A percentile compares a stretch with the other conserved stretches of the same genome.
Conservation (phyloP, 306 rosid genomes). For the Vicia faba region DNA sequence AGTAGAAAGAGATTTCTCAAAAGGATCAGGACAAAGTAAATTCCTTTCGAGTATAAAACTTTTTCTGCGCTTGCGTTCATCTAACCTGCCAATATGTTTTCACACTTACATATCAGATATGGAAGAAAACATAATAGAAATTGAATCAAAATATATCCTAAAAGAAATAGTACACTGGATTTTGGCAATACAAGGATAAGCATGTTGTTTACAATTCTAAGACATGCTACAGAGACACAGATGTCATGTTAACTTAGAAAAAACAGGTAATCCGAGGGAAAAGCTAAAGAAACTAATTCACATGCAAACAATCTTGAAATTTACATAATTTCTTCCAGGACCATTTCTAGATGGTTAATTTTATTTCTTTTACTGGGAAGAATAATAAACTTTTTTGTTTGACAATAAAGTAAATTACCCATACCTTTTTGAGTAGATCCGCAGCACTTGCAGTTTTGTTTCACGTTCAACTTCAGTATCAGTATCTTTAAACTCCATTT, state of each 20-base stretch:
- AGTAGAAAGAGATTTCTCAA: conserved; percentile 64
- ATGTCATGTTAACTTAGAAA: conserved; percentile 10
- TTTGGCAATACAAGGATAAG: neutral
- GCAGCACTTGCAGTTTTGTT: conserved; percentile 70
- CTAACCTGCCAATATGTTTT: conserved; percentile 69
- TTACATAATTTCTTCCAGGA: conserved; percentile 17
- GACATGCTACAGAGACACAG: conserved; percentile 12
- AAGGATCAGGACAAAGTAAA: conserved; percentile 72
- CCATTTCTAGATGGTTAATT: conserved; percentile 3
- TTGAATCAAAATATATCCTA: conserved; percentile 9
- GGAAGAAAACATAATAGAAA: neutral
- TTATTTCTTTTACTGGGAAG: conserved; percentile 7
- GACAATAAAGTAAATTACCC: neutral
- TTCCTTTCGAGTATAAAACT: conserved; percentile 72
- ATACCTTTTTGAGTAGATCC: conserved; percentile 71
- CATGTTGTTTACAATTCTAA: conserved; percentile 7
- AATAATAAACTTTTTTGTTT: conserved; percentile 8
- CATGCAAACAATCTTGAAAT: conserved; percentile 20
- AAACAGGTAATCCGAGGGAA: conserved; percentile 1
- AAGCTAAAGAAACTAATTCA: neutral
- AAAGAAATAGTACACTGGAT: conserved; percentile 8
- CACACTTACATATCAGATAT: conserved; percentile 10
- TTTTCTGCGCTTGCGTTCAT: conserved; percentile 86
- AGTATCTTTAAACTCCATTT: conserved; percentile 82
- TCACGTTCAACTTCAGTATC: conserved; percentile 65